Conservation (phyloP, 2,329 filamentous ascomycete genomes). For the Aquanectria penicillioides region DNA sequence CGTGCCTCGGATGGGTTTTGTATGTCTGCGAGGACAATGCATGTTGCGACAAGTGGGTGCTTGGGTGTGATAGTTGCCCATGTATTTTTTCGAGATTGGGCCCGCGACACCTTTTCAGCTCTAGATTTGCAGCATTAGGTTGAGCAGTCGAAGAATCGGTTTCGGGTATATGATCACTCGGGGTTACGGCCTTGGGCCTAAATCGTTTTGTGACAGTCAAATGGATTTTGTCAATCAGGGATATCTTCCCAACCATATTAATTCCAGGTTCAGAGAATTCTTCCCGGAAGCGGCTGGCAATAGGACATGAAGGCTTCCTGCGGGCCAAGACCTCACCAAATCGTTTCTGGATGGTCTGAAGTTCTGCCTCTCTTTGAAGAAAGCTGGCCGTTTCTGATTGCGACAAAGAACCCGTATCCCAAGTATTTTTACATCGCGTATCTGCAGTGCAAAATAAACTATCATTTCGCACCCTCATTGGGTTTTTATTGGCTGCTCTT, state of each 20-base stretch:
- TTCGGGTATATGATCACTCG: too few species aligned
- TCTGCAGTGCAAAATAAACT: neutral
- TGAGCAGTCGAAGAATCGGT: too few species aligned
- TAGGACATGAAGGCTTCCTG: slow-evolving; percentile 41
- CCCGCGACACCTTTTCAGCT: too few species aligned
- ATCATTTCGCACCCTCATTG: too few species aligned
- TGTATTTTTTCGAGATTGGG: slow-evolving; percentile 8
- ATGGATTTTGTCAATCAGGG: slow-evolving; percentile 50
- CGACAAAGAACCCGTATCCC: slow-evolving; percentile 25
- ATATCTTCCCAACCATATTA: slow-evolving; percentile 31
- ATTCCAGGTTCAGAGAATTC: slow-evolving; percentile 41
- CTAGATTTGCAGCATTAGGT: too few species aligned
- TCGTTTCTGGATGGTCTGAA: slow-evolving; percentile 52
- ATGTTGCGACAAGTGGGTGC: slow-evolving; percentile 27
- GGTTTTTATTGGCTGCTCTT: slow-evolving; percentile 40
- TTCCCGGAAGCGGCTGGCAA: slow-evolving; percentile 54
- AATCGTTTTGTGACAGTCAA: slow-evolving; percentile 46
- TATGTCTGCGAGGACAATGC: slow-evolving; percentile 17
- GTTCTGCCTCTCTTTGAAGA: slow-evolving; percentile 50
- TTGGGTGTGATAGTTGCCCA: slow-evolving; percentile 31
- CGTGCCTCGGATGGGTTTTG: slow-evolving; percentile 20
- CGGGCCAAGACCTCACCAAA: slow-evolving; percentile 49
- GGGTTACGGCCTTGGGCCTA: slow-evolving; percentile 29
- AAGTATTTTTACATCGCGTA: neutral
- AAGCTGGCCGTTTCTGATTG: slow-evolving; percentile 52